Percentiles rank a stretch among this genome's conserved stretches.
Evolutionary conservation across 2,329 filamentous ascomycete species (phyloP).

Genomic region (Podosphaera fusca): DNA sequence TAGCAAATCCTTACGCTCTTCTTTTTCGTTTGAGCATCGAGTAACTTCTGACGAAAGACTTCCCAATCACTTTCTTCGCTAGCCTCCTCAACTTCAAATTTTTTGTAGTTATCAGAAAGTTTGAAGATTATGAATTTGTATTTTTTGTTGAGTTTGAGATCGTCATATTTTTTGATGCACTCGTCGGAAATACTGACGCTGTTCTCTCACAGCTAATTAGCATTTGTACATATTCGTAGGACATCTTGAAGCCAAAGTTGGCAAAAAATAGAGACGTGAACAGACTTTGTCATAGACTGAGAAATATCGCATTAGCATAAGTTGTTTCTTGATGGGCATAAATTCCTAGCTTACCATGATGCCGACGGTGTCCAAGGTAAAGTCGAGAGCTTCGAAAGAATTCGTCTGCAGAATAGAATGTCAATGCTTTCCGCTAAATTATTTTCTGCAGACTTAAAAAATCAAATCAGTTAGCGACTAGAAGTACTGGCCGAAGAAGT

Average conservation of each 20-base stretch:
- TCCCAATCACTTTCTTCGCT: slow-evolving; percentile 46
- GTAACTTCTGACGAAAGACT: slow-evolving; percentile 51
- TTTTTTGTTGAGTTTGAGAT: slow-evolving; percentile 62
- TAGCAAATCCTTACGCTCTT: slow-evolving; percentile 27
- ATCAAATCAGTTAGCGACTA: not conserved
- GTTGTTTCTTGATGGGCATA: not conserved
- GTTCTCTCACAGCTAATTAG: slow-evolving; percentile 7
- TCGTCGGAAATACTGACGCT: slow-evolving; percentile 53
- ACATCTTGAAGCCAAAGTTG: not conserved
- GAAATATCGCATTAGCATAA: not conserved
- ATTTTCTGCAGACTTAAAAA: not conserved
- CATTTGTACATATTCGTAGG: not conserved
- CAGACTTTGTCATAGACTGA: slow-evolving; percentile 48
- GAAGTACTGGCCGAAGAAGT: not conserved
- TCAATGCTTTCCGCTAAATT: not conserved
- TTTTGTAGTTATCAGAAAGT: slow-evolving; percentile 60
- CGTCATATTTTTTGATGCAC: slow-evolving; percentile 50
- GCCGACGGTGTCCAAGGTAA: not conserved
- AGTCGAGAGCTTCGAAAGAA: not conserved
- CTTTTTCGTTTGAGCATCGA: slow-evolving; percentile 50
- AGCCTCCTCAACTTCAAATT: slow-evolving; percentile 60
- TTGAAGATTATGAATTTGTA: slow-evolving; percentile 78
- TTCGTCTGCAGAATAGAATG: not conserved
- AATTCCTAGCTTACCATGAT: slow-evolving; percentile 6
- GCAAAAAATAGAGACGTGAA: slow-evolving; percentile 14